These are phyloP conservation scores for Saturnispora mendoncae DNA, from an alignment of 805 yeast genomes.

Conservation along the genomic window DNA sequence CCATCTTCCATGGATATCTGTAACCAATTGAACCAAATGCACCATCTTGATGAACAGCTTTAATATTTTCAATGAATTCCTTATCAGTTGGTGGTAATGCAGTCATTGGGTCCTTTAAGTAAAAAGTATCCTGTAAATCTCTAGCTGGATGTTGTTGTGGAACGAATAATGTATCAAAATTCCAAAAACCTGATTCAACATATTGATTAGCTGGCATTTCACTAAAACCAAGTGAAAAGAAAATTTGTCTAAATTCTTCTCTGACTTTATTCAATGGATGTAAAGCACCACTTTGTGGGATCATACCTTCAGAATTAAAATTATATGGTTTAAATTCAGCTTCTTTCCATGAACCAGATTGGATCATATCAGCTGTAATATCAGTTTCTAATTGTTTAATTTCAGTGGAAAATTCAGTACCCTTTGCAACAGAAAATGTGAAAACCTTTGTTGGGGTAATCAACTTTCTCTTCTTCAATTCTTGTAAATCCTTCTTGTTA, in stretches of 20 bases:
- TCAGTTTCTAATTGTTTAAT: conserved; percentile 85
- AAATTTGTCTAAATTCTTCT: conserved; percentile 95
- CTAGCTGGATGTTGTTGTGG: conserved; percentile 99
- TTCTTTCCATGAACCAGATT: conserved; percentile 71
- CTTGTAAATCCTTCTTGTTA: conserved; percentile 59
- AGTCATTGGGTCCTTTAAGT: conserved; percentile 81
- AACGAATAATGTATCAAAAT: conserved; percentile 90
- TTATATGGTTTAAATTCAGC: conserved; percentile 90
- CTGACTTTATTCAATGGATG: conserved; percentile 96
- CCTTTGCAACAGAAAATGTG: conserved; percentile 71
- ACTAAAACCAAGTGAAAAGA: conserved; percentile 95
- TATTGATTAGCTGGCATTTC: conserved; percentile 99
- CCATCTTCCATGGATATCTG: conserved; percentile 94
- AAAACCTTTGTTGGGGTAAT: conserved; percentile 60
- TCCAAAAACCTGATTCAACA: conserved; percentile 98
- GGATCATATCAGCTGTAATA: conserved; percentile 86
- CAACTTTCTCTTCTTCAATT: conserved; percentile 91
- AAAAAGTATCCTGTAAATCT: conserved; percentile 97
- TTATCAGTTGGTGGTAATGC: conserved; percentile 81
- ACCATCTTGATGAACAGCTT: conserved; percentile 81
- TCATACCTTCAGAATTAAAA: conserved; percentile 89
- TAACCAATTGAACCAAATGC: conserved; percentile 94
- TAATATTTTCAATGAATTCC: conserved; percentile 67
- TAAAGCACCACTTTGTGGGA: conserved; percentile 82
- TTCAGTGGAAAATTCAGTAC: conserved; percentile 72